Conservation (phyloP, 78 protist species). For the Dictyostelium purpureum region DNA sequence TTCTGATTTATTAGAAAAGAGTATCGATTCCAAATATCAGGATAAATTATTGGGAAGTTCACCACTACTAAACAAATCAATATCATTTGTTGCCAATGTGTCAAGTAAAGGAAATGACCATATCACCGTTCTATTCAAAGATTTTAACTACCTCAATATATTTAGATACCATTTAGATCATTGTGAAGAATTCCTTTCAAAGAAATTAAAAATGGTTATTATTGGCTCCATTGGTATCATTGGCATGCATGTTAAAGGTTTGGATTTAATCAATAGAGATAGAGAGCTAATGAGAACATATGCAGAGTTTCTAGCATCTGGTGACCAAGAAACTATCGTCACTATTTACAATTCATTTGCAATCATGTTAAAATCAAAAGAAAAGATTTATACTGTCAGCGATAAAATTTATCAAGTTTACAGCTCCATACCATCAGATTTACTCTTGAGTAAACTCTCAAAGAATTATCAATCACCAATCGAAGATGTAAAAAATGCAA, state of each 20-base stretch:
- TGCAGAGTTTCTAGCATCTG: background rate
- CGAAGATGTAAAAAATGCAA: constrained; percentile 32
- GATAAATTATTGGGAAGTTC: too few relatives aligned
- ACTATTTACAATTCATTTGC: background rate
- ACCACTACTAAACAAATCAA: background rate
- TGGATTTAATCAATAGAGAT: background rate
- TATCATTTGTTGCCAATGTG: background rate
- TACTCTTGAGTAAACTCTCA: background rate
- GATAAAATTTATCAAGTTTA: constrained; percentile 4
- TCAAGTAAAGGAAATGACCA: background rate
- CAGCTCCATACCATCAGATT: background rate
- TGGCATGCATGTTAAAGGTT: background rate
- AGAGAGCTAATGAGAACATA: background rate
- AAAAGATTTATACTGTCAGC: background rate
- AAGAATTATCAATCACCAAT: constrained; percentile 23
- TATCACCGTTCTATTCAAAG: background rate
- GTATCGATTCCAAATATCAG: too few relatives aligned
- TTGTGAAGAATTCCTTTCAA: background rate
- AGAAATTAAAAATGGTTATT: background rate
- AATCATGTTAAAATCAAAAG: constrained; percentile 9
- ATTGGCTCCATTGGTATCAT: background rate
- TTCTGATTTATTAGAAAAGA: background rate
- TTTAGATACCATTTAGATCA: background rate
- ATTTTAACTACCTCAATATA: background rate
- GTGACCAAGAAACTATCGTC: background rate